Percentiles rank a stretch among this genome's conserved stretches.
phyloP scores from a whole-genome alignment of 2,329 filamentous ascomycete genomes.

The Sporothrix sp. region DNA sequence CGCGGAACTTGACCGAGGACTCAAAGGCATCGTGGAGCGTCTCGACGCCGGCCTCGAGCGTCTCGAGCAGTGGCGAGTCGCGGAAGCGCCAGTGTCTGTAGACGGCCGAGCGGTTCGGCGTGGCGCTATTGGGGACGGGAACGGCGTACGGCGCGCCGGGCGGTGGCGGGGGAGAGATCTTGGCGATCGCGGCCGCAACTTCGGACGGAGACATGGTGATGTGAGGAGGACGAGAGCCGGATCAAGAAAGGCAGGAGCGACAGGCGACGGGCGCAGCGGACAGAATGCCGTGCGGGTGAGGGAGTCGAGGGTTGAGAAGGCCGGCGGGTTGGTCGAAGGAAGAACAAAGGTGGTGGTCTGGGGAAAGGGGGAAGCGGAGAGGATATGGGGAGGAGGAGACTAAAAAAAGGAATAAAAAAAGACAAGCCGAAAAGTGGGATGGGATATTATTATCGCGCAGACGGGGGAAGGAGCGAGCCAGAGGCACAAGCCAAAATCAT shows the following conservation, averaged over 20 bases:
- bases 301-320: background rate
- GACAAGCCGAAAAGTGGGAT: background rate
- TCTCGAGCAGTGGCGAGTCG: constrained; percentile 60
- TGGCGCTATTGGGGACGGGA: constrained; percentile 63
- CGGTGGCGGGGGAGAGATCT: constrained; percentile 54
- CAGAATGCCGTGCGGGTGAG: background rate
- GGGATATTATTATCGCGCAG: background rate
- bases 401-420: background rate
- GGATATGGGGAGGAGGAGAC: background rate
- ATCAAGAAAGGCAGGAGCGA: constrained; percentile 1
- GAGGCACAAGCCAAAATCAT: constrained; percentile 8
- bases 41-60: constrained; percentile 58
- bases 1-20: constrained; percentile 47
- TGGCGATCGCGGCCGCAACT: constrained; percentile 34
- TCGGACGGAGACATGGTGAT: constrained; percentile 28
- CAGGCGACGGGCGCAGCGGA: no score
- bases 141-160: constrained; percentile 71
- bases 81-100: constrained; percentile 77
- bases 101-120: constrained; percentile 60
- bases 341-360: background rate
- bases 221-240: background rate
- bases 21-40: constrained; percentile 81
- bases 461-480: background rate
- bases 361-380: constrained; percentile 4
- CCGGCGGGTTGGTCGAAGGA: background rate